Conservation (phyloP, 2,329 filamentous ascomycete species). For the Bimuria novae-zelandiae region DNA sequence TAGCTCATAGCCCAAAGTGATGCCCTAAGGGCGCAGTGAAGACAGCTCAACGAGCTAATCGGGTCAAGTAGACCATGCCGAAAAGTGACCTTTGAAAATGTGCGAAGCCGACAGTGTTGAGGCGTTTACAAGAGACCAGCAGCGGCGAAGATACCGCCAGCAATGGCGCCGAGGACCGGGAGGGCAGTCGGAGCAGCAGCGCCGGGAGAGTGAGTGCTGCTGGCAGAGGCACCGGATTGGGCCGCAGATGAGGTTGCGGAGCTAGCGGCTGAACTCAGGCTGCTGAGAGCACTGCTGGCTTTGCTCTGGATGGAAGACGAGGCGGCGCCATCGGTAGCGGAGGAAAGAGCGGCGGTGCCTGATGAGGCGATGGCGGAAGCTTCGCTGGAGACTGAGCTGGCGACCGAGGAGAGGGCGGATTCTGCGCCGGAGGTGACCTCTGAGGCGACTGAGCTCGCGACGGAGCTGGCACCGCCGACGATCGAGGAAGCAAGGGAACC, state of each 20-base stretch:
- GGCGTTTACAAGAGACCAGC: constrained; percentile 40
- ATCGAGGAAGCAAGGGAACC: neutral
- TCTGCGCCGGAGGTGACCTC: constrained; percentile 4
- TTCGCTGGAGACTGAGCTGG: constrained; percentile 12
- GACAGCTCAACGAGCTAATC: neutral
- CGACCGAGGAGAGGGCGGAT: constrained; percentile 12
- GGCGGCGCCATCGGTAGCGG: constrained; percentile 7
- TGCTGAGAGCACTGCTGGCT: constrained; percentile 3
- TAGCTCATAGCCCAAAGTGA: neutral
- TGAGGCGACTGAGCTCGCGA: constrained; percentile 9
- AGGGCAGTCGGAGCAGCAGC: constrained; percentile 30
- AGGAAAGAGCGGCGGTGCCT: constrained; percentile 15
- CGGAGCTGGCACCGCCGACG: constrained; percentile 9
- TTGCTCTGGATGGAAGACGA: constrained; percentile 9
- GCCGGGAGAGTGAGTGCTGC: constrained; percentile 16
- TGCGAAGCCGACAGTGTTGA: neutral
- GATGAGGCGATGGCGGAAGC: constrained; percentile 7
- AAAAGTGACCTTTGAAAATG: neutral
- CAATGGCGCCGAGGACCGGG: constrained; percentile 38
- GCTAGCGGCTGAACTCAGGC: constrained; percentile 12
- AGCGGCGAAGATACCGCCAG: constrained; percentile 35
- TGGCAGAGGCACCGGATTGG: no score
- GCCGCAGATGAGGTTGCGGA: constrained; percentile 11
- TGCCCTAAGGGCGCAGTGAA: constrained; percentile 1
- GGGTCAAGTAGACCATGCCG: neutral